These are phyloP conservation scores for Boletellus ananas DNA, from an alignment of 768 basidiomycete genomes.

Conservation along the genomic window DNA sequence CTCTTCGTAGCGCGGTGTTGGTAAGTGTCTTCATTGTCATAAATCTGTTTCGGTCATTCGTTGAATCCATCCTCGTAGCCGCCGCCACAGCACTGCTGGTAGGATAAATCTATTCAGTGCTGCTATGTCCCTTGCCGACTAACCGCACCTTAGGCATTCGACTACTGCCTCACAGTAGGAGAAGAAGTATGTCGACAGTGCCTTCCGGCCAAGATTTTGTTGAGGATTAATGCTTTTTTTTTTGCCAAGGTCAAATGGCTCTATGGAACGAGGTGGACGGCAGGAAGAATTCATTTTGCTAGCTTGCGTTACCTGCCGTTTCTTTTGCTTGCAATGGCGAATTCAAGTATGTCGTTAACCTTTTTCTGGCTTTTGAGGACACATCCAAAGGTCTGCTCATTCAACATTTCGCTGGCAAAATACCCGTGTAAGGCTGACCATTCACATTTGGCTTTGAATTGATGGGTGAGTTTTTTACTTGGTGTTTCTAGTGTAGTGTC, in stretches of 20 bases:
- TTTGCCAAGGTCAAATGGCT: constrained; percentile 16
- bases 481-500: constrained; percentile 7
- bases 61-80: neutral
- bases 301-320: constrained; percentile 23
- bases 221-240: too few species aligned
- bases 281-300: constrained; percentile 16
- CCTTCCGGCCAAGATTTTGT: neutral
- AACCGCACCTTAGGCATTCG: constrained; percentile 7
- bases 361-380: neutral
- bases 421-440: constrained; percentile 4
- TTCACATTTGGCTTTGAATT: too few species aligned
- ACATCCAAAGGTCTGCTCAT: neutral
- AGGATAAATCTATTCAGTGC: neutral
- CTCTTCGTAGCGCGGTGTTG: too few species aligned
- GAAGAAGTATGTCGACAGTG: constrained; percentile 4
- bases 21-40: too few species aligned
- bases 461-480: neutral
- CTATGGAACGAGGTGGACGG: constrained; percentile 14
- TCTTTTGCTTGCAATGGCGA: constrained; percentile 10
- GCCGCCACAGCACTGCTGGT: constrained; percentile 14
- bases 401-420: constrained; percentile 4
- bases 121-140: neutral
- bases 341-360: constrained; percentile 4
- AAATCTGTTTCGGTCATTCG: too few species aligned
- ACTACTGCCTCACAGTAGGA: constrained; percentile 15